Evolutionary conservation across 2,329 filamentous ascomycete species (phyloP), one percentile per base, ranked within the genome.

Genomic region (Colletotrichum sp.): DNA sequence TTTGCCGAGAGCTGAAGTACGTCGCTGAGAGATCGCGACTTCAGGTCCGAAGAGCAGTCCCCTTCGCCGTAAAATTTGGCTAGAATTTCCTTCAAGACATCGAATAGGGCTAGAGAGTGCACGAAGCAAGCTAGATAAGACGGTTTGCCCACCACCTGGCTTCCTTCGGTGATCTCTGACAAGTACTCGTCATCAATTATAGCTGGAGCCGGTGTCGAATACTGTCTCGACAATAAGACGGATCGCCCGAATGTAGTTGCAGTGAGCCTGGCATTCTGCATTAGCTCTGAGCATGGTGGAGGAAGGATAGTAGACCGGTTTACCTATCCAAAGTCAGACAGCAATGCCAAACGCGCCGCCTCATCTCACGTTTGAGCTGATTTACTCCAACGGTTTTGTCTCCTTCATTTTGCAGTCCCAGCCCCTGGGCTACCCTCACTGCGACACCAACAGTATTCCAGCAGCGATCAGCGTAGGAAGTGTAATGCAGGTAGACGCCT

Each of bases 171-270:
- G 2, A 48, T 74, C 3, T 68, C 48, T 4, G 77, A 78, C 0
- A 84, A 60, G 39, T 79, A 79, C 69, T 83, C 80, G 52, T 84
- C 82, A 65, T 84, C 83, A 34, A 84, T 81, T 1, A 76, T 52
- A 0, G 72, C 71, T 15, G 81, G 82, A 5, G 77, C 61, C 5
- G 79, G 76, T 71, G 57, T 25, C 65, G 71, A 48, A 4, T 48
- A 48, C 39, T 48, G 19, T 3, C 76, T 34, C 36, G 78, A 68
- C 30, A 82, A 77, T 39, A 81, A 77, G 3, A 78, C 68, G 9
- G 81, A 78, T 7, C 80, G 77, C 8, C 80, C 81, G 70, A 83
- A 83, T n/a, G 78, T 81, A 59, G 77, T 80, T 8, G 81, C 74
- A 9, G 80, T 32, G 4, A 80, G 59, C 22, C 81, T 82, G 63